Evolutionary conservation across 139 green algal species (phyloP), one percentile per base, ranked within the genome.

Genomic region (Picochlorum sp.): DNA sequence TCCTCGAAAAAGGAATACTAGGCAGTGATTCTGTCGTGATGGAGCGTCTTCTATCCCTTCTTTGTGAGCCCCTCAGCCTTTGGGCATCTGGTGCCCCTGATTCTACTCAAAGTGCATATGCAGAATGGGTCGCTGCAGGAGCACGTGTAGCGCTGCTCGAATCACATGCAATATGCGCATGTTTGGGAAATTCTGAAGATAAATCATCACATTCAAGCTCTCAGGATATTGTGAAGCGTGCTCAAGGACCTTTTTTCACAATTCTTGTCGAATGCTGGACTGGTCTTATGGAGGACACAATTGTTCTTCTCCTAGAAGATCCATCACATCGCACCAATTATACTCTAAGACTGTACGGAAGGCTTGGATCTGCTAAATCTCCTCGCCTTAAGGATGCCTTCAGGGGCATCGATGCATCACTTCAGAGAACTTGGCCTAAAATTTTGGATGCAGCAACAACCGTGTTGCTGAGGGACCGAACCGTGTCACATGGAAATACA

Each of bases 41-140:
- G 69, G 51, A 65, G 31, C 73, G 79, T 14, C 66, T 91, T 13
- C 80, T 89, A 75, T 63, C 67, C 2, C 65, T 89, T 63, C 70
- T 89, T 31, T 55, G 51, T 0, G 65, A 63, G 4, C 79, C 81
- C 3, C 66, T 91, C 7, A 40, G 51, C 7, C 33, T 59, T 26
- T 77, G 68, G 70, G 32, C 18, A 7, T 25, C 22, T 13, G 57
- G 33, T 16, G n/a, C 16, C 14, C 41, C 50, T 37, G 33, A 47
- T 26, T 7, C 25, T 55, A 55, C 58, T 31, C 64, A 69, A 52
- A 69, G 51, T 39, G 50, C 60, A 33, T 88, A 87, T 53, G 82
- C 75, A 7, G 85, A 93, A 57, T 87, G 81, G 75, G 85, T 93
- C 32, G 75, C 55, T 7, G 70, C 74, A 25, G 51, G 61, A 4